Evolutionary conservation across 768 basidiomycete genomes (phyloP), one percentile per base, ranked within the genome.

Genomic region (Krasilnikovozyma curviuscula): DNA sequence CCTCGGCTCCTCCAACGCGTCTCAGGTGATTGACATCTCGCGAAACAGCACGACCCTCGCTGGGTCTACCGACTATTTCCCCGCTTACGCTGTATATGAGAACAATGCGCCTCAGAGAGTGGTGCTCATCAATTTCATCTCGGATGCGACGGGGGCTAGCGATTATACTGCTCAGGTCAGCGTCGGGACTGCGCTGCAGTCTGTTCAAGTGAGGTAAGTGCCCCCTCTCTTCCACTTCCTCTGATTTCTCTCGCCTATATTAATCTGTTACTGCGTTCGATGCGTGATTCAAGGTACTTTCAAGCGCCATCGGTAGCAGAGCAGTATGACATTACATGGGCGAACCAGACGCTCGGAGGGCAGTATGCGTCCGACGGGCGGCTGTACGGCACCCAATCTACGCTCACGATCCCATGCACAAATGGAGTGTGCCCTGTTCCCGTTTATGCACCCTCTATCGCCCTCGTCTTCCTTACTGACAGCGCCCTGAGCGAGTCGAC

Each of bases 241-340:
- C 56, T 81, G 78, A 56, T 67, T 80, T 24, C 50, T 57, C 0
- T 21, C 14, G 7, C 14, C 30, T 32, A 29, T 18, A 18, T 25
- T n/a, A n/a, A n/a, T n/a, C n/a, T n/a, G n/a, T n/a, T n/a, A n/a
- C n/a, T n/a, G n/a, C n/a, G n/a, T n/a, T n/a, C n/a, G n/a, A n/a
- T n/a, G n/a, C n/a, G n/a, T n/a, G n/a, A n/a, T n/a, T n/a, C 10
- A 19, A 53, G 59, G 8, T 61, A 67, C 49, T 47, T 66, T 30
- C 27, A 41, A 13, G 77, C 80, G 0, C 57, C 66, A 0, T 71
- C 72, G 1, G 75, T 81, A 3, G 65, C 73, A 1, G 71, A 74
- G 49, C 77, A 73, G 57, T 68, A 66, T 44, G 76, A 80, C 57
- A 74, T 83, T 49, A 77, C 74, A 0, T 84, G 82, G 81, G 82